Conservation (phyloP, 202 grass and related monocot genomes). For the Schoenoplectus triqueter region DNA sequence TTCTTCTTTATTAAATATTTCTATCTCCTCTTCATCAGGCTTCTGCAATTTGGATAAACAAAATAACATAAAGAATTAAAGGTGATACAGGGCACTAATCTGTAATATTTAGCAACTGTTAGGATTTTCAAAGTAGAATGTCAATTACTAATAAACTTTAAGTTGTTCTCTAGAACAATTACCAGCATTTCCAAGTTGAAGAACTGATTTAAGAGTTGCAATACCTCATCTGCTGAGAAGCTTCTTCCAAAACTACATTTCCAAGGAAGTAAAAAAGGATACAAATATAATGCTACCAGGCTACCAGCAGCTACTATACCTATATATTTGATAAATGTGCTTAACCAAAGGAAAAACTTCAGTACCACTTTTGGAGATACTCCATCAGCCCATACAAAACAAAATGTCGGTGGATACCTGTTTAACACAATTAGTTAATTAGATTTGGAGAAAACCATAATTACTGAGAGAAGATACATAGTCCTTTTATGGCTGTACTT, state of each 20-base stretch:
- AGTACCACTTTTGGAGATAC: slow-evolving; percentile 70
- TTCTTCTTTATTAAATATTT: slow-evolving; percentile 61
- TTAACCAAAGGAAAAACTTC: neutral
- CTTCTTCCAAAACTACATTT: slow-evolving; percentile 67
- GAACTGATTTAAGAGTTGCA: slow-evolving; percentile 87
- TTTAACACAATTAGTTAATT: slow-evolving; percentile 23
- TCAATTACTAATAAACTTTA: neutral
- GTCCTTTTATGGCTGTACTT: neutral
- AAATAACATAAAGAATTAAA: neutral
- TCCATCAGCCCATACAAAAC: slow-evolving; percentile 91
- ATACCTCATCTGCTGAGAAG: slow-evolving; percentile 78
- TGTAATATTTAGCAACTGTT: neutral
- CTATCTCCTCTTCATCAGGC: slow-evolving; percentile 80
- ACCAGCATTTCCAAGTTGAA: slow-evolving; percentile 99
- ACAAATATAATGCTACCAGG: neutral
- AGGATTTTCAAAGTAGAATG: neutral
- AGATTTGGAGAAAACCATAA: neutral
- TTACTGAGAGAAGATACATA: neutral
- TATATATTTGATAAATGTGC: neutral
- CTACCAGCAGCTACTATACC: neutral
- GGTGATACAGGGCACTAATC: neutral
- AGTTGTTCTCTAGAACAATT: slow-evolving; percentile 16
- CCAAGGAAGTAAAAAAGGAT: neutral
- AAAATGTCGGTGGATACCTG: slow-evolving; percentile 91
- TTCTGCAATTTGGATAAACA: slow-evolving; percentile 55